phyloP scores from a whole-genome alignment of 2,329 filamentous ascomycete genomes.

The Microsporum audouinii region DNA sequence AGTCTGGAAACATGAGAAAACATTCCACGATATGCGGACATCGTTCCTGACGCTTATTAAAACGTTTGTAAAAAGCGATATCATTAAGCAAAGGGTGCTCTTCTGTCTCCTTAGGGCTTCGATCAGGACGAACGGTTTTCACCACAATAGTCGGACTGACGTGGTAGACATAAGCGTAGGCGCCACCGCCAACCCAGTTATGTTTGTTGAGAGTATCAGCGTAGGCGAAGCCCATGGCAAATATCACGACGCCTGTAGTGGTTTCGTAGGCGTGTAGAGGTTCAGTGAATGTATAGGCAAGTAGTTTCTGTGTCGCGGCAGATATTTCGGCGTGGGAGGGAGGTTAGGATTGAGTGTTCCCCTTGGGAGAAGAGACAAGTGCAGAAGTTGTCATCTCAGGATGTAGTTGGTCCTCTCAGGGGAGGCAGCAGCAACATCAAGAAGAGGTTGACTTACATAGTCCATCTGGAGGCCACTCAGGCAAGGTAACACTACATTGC shows the following conservation, averaged over 20 bases:
- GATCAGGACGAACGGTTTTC: background rate
- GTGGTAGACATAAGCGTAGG: background rate
- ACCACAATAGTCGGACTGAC: background rate
- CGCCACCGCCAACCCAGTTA: background rate
- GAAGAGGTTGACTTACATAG: no score
- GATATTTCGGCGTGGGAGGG: no score
- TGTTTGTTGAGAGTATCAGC: background rate
- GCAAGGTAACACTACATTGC: no score
- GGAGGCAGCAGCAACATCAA: no score
- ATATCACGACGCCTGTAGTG: background rate
- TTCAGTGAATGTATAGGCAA: no score
- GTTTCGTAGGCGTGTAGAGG: no score
- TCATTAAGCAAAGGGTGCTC: conserved; percentile 9
- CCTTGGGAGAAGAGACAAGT: no score
- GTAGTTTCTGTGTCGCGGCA: no score
- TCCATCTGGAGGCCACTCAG: no score
- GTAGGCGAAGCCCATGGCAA: background rate
- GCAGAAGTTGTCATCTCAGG: no score
- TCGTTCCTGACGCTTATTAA: conserved; percentile 11
- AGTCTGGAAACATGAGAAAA: conserved; percentile 12
- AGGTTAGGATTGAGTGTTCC: no score
- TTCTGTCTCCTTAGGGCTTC: background rate
- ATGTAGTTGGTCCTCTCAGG: no score
- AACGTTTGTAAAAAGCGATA: conserved; percentile 12
- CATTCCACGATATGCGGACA: conserved; percentile 13